Evolutionary conservation across 2,329 filamentous ascomycete genomes (phyloP), one percentile per base, ranked within the genome.

Genomic region (Aspergillus fructus): DNA sequence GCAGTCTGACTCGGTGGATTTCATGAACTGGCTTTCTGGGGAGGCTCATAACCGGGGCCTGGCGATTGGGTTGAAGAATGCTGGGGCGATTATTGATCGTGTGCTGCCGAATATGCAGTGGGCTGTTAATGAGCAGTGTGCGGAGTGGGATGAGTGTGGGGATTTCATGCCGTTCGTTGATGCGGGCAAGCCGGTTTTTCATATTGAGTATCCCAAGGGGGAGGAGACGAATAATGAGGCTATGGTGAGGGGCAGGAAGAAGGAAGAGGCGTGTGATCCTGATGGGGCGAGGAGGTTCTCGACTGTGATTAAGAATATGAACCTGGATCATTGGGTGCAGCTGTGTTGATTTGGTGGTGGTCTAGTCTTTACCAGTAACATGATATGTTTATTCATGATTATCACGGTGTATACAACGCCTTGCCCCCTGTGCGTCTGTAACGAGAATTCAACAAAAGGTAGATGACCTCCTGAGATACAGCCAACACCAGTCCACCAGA

Each of bases 71-170:
- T 78, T 91, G 55, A 91, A 91, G 75, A 91, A 90, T 66, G 85
- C 84, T 1, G 83, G 78, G 12, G 78, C 75, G 43, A 86, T 91
- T 61, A 83, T 90, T 41, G 56, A 68, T 5, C 60, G 70, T 1
- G 79, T 84, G 2, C 71, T 83, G 4, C 70, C 76, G 30, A 71
- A 81, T 5, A 81, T 88, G 53, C 78, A 88, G 66, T 91, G 88
- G 73, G 81, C 79, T 6, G 86, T 91, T 64, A 89, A 89, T 71
- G 88, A 90, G 76, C 82, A 89, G 73, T 90, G 88, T 68, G 78
- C 81, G n/a, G 64, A 86, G 68, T 84, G 83, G 63, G 58, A 74
- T 4, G 86, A 90, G 68, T 89, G 87, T 67, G 73, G 75, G 39
- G 79, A 72, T 2, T 89, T 85, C 68, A 71, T 75, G 2, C 71